These are phyloP conservation scores for Trichomonas gallinae DNA, from an alignment of 208 protist species.

Conservation along the genomic window DNA sequence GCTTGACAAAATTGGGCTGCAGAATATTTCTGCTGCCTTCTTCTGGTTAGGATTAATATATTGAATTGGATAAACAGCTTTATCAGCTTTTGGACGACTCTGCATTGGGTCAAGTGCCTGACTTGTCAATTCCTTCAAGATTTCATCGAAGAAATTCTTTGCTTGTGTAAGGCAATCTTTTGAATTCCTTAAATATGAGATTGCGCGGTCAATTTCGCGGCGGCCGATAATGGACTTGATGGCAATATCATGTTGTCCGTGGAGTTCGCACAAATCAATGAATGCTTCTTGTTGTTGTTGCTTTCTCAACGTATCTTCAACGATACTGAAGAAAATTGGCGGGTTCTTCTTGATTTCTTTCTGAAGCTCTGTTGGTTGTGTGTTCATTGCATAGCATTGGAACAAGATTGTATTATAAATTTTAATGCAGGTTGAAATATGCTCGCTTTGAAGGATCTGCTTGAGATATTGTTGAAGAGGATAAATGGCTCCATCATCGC, in stretches of 20 bases:
- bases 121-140: neutral
- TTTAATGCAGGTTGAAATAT: neutral
- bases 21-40: neutral
- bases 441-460: neutral
- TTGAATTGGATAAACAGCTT: neutral
- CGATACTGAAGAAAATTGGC: neutral
- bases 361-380: neutral
- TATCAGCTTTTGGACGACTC: neutral
- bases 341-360: neutral
- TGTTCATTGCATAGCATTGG: neutral
- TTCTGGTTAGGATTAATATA: neutral
- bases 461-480: neutral
- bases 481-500: neutral
- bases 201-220: neutral
- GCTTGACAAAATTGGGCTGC: neutral
- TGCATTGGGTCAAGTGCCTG: neutral
- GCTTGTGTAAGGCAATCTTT: neutral
- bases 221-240: neutral
- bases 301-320: neutral
- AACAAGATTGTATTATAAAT: neutral
- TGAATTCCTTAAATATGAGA: neutral
- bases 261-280: neutral
- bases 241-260: neutral
- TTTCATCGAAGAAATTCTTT: neutral
- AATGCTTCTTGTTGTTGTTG: neutral